Percentiles rank a stretch among this genome's conserved stretches.
These are phyloP conservation scores for Cyclotella sp. DNA, from an alignment of 108 stramenopile genomes.

Conservation along the genomic window DNA sequence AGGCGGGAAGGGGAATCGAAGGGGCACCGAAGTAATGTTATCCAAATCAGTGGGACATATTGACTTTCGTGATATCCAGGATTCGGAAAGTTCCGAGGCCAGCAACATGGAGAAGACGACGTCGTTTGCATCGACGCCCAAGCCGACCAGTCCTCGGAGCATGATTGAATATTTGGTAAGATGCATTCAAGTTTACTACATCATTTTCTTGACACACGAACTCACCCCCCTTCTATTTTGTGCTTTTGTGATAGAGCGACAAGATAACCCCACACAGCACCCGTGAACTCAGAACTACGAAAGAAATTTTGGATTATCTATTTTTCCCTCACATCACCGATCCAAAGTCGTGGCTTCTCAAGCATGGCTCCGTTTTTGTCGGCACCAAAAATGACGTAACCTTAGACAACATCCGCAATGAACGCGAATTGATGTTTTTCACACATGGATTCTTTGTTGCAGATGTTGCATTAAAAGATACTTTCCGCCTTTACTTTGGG, in stretches of 20 bases:
- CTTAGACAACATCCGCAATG: slow-evolving; percentile 4
- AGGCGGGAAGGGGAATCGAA: neutral
- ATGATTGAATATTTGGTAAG: slow-evolving; percentile 9
- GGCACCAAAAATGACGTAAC: neutral
- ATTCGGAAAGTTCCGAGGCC: neutral
- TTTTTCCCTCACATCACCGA: slow-evolving; percentile 31
- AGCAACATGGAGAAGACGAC: neutral
- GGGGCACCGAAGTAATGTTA: neutral
- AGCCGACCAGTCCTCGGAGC: neutral
- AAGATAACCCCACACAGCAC: neutral
- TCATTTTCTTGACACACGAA: neutral
- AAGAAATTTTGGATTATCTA: slow-evolving; percentile 9
- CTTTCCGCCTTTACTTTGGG: slow-evolving; percentile 17
- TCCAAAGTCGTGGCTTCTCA: slow-evolving; percentile 28
- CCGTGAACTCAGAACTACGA: neutral
- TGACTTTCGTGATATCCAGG: neutral
- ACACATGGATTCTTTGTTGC: slow-evolving; percentile 25
- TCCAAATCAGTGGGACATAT: slow-evolving; percentile 4
- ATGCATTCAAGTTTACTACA: neutral
- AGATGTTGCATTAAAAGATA: slow-evolving; percentile 15
- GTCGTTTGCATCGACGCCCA: neutral
- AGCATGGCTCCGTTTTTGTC: slow-evolving; percentile 23
- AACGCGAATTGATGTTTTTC: slow-evolving; percentile 36
- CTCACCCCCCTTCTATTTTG: neutral
- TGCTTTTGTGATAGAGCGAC: neutral